Evolutionary conservation across 2,329 filamentous ascomycete species (phyloP).

Genomic region (Thyridium curvatum): DNA sequence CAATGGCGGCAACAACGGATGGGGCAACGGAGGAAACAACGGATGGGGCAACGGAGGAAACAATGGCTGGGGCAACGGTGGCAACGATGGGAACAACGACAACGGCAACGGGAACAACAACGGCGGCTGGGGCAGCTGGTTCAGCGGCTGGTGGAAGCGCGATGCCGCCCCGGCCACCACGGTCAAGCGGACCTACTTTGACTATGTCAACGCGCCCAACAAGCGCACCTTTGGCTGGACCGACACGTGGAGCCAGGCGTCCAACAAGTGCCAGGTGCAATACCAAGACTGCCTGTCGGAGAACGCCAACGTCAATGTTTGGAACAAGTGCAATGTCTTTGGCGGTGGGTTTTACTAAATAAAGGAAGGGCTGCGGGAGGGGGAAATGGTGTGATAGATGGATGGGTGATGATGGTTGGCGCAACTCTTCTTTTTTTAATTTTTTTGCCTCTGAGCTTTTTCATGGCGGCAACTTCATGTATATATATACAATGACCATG

Average conservation of each 20-base stretch:
- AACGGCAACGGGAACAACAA: conserved; percentile 20
- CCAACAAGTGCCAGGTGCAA: conserved; percentile 40
- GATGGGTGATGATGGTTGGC: too few relatives aligned
- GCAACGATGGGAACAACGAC: too few relatives aligned
- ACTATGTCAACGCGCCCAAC: conserved; percentile 4
- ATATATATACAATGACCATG: too few relatives aligned
- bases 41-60: conserved; percentile 13
- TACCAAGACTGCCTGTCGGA: conserved; percentile 38
- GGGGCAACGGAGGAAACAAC: too few relatives aligned
- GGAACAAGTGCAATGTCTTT: conserved; percentile 32
- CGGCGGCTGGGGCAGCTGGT: conserved; percentile 10
- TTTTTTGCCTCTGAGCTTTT: too few relatives aligned
- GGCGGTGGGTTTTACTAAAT: conserved; percentile 15
- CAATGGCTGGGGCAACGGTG: too few relatives aligned
- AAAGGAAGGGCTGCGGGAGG: too few relatives aligned
- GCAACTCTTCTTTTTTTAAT: too few relatives aligned
- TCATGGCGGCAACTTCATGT: too few relatives aligned
- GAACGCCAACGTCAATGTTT: conserved; percentile 31
- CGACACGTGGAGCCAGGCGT: conserved; percentile 20
- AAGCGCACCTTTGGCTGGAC: conserved; percentile 15
- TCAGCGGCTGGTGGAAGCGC: conserved; percentile 47
- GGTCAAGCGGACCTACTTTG: conserved; percentile 22
- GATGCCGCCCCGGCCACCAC: conserved; percentile 45
- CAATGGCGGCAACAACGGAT: not conserved
- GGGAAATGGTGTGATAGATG: too few relatives aligned